Conservation (phyloP, 169 alveolate species). For the Fabrea salina region DNA sequence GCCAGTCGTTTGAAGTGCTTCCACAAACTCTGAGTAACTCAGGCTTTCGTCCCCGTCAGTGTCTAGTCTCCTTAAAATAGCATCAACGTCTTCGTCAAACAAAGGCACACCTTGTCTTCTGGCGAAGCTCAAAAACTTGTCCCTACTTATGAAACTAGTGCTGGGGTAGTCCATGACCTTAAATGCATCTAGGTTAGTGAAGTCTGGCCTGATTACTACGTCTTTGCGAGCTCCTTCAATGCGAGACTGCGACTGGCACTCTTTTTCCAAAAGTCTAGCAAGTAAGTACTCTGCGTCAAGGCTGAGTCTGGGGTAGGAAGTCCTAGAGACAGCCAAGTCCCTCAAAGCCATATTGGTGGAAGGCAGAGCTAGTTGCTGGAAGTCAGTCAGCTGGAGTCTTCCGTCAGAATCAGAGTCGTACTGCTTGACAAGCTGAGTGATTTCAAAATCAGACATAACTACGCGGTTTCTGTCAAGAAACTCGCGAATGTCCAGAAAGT, state of each 20-base stretch:
- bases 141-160: slow-evolving; percentile 10
- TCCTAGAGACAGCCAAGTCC: slow-evolving; percentile 17
- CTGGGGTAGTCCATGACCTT: slow-evolving; percentile 18
- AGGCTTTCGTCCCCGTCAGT: slow-evolving; percentile 29
- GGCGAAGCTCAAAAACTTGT: neutral
- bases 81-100: slow-evolving; percentile 26
- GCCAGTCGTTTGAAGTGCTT: neutral
- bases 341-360: slow-evolving; percentile 36
- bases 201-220: slow-evolving; percentile 14
- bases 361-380: slow-evolving; percentile 8
- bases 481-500: neutral
- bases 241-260: neutral
- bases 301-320: neutral
- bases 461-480: slow-evolving; percentile 15
- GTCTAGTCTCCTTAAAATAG: slow-evolving; percentile 26
- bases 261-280: slow-evolving; percentile 24
- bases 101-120: neutral
- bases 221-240: slow-evolving; percentile 1
- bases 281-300: slow-evolving; percentile 15
- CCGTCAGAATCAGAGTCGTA: slow-evolving; percentile 33
- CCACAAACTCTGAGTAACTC: slow-evolving; percentile 20
- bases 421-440: neutral
- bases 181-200: neutral
- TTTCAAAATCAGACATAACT: neutral
- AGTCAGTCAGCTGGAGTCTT: slow-evolving; percentile 6